phyloP scores from a whole-genome alignment of 345 rosid species.

The Eutrema japonicum region DNA sequence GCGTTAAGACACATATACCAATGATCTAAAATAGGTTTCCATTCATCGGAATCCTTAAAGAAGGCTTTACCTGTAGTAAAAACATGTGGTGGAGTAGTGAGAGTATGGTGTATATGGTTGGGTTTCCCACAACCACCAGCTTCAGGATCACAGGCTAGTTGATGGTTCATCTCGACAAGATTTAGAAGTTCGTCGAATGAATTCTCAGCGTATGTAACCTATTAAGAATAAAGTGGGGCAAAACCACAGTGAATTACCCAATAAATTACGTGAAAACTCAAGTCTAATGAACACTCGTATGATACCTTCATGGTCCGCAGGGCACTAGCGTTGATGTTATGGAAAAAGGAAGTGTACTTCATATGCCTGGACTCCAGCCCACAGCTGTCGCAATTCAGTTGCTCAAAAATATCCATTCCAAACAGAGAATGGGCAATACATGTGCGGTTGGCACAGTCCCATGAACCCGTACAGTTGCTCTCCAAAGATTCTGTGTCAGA shows the following conservation, averaged over 20 bases:
- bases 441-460: slow-evolving; percentile 76
- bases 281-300: slow-evolving; percentile 7
- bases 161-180: slow-evolving; percentile 90
- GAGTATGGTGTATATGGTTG: slow-evolving; percentile 79
- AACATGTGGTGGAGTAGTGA: slow-evolving; percentile 74
- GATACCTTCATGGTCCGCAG: slow-evolving; percentile 87
- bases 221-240: slow-evolving; percentile 35
- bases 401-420: slow-evolving; percentile 88
- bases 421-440: slow-evolving; percentile 89
- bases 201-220: slow-evolving; percentile 75
- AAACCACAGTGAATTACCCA: slow-evolving; percentile 4
- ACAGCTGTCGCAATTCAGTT: slow-evolving; percentile 79
- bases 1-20: slow-evolving; percentile 19
- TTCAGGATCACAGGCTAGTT: slow-evolving; percentile 85
- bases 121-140: slow-evolving; percentile 86
- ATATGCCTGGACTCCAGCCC: slow-evolving; percentile 83
- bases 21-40: slow-evolving; percentile 16
- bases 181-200: slow-evolving; percentile 78
- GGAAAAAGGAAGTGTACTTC: slow-evolving; percentile 92
- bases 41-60: neutral
- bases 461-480: slow-evolving; percentile 63
- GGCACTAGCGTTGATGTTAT: slow-evolving; percentile 89
- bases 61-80: slow-evolving; percentile 75
- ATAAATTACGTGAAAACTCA: neutral
- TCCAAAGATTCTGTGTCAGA: slow-evolving; percentile 69